A percentile compares a stretch with the other conserved stretches of the same genome.
Evolutionary conservation across 768 basidiomycete genomes (phyloP).

Genomic region (Mycena metata): DNA sequence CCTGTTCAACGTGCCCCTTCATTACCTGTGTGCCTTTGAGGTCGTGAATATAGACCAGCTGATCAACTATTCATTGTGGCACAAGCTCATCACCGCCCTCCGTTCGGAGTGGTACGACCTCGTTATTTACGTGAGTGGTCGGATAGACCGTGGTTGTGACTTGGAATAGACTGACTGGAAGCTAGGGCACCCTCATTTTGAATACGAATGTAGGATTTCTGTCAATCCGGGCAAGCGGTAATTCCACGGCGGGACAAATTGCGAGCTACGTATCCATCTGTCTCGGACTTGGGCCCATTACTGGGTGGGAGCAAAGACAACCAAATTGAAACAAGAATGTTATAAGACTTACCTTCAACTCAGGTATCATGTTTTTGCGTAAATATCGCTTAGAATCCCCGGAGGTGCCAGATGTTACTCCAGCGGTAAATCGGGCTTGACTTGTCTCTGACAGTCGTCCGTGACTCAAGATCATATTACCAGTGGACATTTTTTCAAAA

Average conservation of each 20-base stretch:
- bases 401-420: not conserved
- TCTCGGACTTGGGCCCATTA: slow-evolving; percentile 7
- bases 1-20: not conserved
- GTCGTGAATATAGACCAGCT: not conserved
- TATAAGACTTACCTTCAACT: not conserved
- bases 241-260: not conserved
- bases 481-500: not conserved
- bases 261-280: slow-evolving; percentile 16
- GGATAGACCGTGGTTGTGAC: not conserved
- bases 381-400: not conserved
- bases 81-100: not conserved
- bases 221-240: not conserved
- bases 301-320: not conserved
- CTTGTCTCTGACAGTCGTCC: not conserved
- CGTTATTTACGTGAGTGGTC: slow-evolving; percentile 3
- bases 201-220: slow-evolving; percentile 20
- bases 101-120: slow-evolving; percentile 1
- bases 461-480: too few relatives aligned
- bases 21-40: not conserved
- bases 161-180: not conserved
- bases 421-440: not conserved
- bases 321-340: not conserved
- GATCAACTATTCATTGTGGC: slow-evolving; percentile 11
- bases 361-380: not conserved
- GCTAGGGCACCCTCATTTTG: slow-evolving; percentile 10